Percentiles rank a stretch among this genome's conserved stretches.
Evolutionary conservation across 2,329 filamentous ascomycete species (phyloP).

Genomic region (Aspergillus sp.): DNA sequence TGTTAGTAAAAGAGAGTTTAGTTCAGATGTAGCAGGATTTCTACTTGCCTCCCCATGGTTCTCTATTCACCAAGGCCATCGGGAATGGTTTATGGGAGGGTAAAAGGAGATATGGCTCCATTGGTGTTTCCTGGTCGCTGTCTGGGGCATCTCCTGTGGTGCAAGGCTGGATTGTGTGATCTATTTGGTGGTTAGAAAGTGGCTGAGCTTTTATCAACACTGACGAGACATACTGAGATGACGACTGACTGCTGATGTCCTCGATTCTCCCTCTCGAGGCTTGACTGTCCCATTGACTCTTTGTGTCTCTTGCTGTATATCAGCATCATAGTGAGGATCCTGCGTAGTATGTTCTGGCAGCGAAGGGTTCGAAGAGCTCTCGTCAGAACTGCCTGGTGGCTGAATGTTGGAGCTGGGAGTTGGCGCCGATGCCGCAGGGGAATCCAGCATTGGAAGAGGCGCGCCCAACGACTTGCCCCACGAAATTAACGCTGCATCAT

Average conservation of each 20-base stretch:
- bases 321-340: constrained; percentile 60
- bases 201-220: no score
- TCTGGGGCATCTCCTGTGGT: constrained; percentile 53
- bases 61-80: constrained; percentile 67
- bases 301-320: constrained; percentile 56
- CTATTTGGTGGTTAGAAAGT: constrained; percentile 7
- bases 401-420: constrained; percentile 18
- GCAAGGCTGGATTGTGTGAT: constrained; percentile 52
- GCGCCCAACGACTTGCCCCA: constrained; percentile 64
- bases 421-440: constrained; percentile 39
- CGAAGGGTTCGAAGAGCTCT: constrained; percentile 8
- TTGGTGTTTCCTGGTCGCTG: constrained; percentile 48
- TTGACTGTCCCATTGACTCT: constrained; percentile 57
- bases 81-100: constrained; percentile 55
- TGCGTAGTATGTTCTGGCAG: constrained; percentile 55
- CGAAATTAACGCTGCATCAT: constrained; percentile 68
- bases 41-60: constrained; percentile 54
- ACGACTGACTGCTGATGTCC: constrained; percentile 56
- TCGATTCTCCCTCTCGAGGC: constrained; percentile 47
- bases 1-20: neutral
- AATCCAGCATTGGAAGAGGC: constrained; percentile 52
- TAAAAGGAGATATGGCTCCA: constrained; percentile 63
- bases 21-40: neutral
- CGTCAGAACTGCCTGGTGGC: constrained; percentile 3
- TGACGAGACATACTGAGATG: constrained; percentile 50